Evolutionary conservation across 2,329 filamentous ascomycete species (phyloP).

Genomic region (Colletotrichum graminicola): DNA sequence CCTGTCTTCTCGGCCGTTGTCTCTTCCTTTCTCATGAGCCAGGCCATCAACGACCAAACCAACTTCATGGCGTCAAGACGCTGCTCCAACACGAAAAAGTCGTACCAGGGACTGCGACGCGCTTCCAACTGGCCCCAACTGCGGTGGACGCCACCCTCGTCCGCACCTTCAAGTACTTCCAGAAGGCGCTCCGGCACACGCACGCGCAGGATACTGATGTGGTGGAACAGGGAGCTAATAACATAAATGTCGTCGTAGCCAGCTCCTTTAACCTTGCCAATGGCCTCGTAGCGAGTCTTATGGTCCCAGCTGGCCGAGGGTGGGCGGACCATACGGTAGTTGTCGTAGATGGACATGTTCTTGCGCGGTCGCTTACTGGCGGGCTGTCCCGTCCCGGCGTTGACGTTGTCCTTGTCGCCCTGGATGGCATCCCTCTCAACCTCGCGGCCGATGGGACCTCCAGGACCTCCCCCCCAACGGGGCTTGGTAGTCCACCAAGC

Average conservation of each 20-base stretch:
- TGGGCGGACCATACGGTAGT: constrained; percentile 71
- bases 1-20: constrained; percentile 45
- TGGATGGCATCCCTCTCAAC: constrained; percentile 61
- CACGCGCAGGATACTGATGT: constrained; percentile 69
- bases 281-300: constrained; percentile 68
- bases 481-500: constrained; percentile 72
- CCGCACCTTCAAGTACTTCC: constrained; percentile 63
- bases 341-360: constrained; percentile 71
- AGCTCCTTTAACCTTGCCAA: constrained; percentile 62
- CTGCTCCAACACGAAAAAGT: constrained; percentile 68
- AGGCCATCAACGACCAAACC: constrained; percentile 71
- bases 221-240: constrained; percentile 72
- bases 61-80: constrained; percentile 68
- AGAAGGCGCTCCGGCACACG: constrained; percentile 68
- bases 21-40: constrained; percentile 64
- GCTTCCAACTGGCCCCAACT: constrained; percentile 67
- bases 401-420: constrained; percentile 60
- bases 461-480: constrained; percentile 73
- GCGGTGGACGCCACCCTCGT: constrained; percentile 50
- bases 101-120: constrained; percentile 72
- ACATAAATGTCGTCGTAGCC: constrained; percentile 73
- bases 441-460: constrained; percentile 73
- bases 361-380: constrained; percentile 64
- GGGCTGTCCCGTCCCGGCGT: constrained; percentile 45
- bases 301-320: constrained; percentile 71